These are phyloP conservation scores for Triticum timopheevii DNA, from an alignment of 176 grass and related monocot genomes.

Conservation along the genomic window DNA sequence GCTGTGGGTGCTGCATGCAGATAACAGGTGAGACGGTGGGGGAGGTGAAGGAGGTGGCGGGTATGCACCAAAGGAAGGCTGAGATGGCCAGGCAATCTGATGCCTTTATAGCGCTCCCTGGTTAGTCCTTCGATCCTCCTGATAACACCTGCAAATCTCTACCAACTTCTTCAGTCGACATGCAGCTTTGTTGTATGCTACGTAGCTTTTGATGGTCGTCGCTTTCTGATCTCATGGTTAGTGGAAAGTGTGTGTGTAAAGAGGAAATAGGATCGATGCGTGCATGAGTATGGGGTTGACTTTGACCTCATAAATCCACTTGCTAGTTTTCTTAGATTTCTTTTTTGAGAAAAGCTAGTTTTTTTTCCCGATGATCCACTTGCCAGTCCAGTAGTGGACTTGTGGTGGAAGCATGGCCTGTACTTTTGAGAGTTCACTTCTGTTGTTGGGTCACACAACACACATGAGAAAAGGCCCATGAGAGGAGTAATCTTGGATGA, in stretches of 20 bases:
- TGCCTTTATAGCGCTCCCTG: conserved; percentile 76
- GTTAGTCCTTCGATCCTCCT: conserved; percentile 30
- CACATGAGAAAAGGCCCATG: too few species aligned
- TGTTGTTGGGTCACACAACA: background rate
- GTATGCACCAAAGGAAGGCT: conserved; percentile 76
- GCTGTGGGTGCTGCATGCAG: background rate
- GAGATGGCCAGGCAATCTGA: conserved; percentile 75
- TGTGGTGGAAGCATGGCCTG: conserved; percentile 8
- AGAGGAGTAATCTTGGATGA: background rate
- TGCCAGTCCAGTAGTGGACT: background rate
- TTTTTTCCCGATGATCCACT: background rate
- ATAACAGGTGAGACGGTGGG: conserved; percentile 68
- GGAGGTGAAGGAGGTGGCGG: conserved; percentile 61
- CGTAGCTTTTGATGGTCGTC: conserved; percentile 4
- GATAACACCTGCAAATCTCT: conserved; percentile 2
- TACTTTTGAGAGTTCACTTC: background rate
- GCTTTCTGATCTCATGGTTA: conserved; percentile 15
- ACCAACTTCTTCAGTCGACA: conserved; percentile 11
- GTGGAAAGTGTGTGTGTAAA: conserved; percentile 43
- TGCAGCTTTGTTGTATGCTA: background rate
- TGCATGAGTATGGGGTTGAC: conserved; percentile 2
- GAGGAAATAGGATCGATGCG: background rate
- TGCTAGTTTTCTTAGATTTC: background rate
- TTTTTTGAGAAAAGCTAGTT: too few species aligned
- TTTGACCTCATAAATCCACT: conserved; percentile 36